A percentile compares a stretch with the other conserved stretches of the same genome.
These are phyloP conservation scores for Gracilaria domingensis DNA, from an alignment of 23 red algal species.

Conservation along the genomic window DNA sequence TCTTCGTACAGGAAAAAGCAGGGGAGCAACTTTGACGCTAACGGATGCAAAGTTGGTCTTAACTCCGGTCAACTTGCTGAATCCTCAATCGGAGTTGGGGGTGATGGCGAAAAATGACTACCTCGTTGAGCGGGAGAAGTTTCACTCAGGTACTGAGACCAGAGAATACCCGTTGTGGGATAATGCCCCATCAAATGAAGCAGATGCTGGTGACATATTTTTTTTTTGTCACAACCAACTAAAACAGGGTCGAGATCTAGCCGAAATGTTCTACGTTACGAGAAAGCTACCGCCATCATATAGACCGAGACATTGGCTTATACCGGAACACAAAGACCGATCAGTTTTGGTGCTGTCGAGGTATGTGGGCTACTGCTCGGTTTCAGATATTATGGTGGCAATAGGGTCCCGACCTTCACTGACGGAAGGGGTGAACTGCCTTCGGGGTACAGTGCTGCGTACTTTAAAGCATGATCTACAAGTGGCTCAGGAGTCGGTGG, in stretches of 20 bases:
- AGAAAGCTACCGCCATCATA: not conserved
- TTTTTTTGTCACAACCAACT: constrained; percentile 42
- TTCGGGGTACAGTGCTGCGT: constrained; percentile 1
- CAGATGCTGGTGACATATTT: constrained; percentile 3
- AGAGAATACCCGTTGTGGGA: not conserved
- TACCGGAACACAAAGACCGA: not conserved
- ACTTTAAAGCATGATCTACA: not conserved
- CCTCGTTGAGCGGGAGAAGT: not conserved
- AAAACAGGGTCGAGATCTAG: not conserved
- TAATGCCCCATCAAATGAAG: not conserved
- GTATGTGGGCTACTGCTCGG: constrained; percentile 31
- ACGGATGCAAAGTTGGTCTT: not conserved
- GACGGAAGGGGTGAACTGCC: constrained; percentile 29
- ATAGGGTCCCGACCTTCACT: not conserved
- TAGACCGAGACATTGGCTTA: constrained; percentile 19
- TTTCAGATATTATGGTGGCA: constrained; percentile 29
- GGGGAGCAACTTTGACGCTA: not conserved
- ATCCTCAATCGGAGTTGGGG: not conserved
- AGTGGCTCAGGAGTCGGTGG: too few species aligned
- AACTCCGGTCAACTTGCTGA: constrained; percentile 35
- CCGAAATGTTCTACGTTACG: constrained; percentile 44
- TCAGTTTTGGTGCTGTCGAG: constrained; percentile 22
- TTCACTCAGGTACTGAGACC: not conserved
- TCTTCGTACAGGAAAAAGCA: not conserved
- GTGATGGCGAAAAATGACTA: constrained; percentile 18